Percentiles rank a stretch among this genome's conserved stretches.
Evolutionary conservation across 495 filamentous ascomycete genomes (phyloP).

Genomic region (Daldinia childiae): DNA sequence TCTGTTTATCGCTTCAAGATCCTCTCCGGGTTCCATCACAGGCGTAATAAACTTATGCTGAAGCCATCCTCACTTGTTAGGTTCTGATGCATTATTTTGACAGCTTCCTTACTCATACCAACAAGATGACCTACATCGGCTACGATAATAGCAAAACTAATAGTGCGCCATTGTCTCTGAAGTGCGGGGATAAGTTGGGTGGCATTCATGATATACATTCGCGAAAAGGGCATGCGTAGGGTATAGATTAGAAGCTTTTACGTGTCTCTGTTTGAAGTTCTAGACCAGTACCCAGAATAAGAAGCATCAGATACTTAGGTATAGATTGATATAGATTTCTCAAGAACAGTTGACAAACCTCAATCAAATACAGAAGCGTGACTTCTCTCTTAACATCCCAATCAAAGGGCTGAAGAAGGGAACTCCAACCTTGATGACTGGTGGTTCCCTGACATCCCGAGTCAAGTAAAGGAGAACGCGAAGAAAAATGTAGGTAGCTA

Average conservation of each 20-base stretch:
- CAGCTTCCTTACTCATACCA: not conserved
- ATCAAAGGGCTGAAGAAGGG: slow-evolving; percentile 43
- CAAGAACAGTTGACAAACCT: slow-evolving; percentile 1
- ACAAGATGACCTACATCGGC: not conserved
- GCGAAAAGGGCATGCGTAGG: not conserved
- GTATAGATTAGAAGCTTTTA: slow-evolving; percentile 15
- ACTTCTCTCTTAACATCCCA: slow-evolving; percentile 40
- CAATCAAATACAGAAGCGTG: slow-evolving; percentile 32
- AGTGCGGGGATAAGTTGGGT: not conserved
- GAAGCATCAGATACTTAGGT: not conserved
- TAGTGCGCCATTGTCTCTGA: not conserved
- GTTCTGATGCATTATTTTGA: not conserved
- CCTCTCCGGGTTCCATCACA: not conserved
- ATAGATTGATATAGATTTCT: not conserved
- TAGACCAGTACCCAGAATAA: not conserved
- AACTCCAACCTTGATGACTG: slow-evolving; percentile 26
- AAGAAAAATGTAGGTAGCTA: slow-evolving; percentile 40
- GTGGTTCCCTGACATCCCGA: slow-evolving; percentile 42
- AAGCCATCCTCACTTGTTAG: not conserved
- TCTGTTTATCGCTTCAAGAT: not conserved
- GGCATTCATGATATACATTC: not conserved
- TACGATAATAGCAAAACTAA: not conserved
- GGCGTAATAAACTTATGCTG: not conserved
- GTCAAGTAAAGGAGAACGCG: slow-evolving; percentile 32
- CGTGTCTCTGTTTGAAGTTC: slow-evolving; percentile 21